Conservation (phyloP, 108 stramenopile species). For the Pseudonitzschia multiseries region DNA sequence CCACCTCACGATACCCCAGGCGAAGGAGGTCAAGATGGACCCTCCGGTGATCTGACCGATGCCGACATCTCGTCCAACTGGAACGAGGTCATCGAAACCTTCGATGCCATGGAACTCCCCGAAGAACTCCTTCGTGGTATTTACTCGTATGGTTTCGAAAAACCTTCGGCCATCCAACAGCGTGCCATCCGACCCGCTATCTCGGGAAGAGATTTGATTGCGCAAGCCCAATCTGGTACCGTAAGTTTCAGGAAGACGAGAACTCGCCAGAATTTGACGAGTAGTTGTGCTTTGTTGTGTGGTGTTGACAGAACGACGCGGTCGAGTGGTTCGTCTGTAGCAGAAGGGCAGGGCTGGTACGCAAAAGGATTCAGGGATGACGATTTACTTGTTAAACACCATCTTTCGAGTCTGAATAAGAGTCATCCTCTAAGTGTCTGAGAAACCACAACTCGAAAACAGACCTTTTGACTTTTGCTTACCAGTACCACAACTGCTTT, state of each 20-base stretch:
- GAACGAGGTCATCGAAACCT: conserved; percentile 92
- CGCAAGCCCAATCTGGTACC: conserved; percentile 99
- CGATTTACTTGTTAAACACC: conserved; percentile 78
- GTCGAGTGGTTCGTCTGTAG: background rate
- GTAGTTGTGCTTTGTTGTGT: background rate
- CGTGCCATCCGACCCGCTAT: conserved; percentile 98
- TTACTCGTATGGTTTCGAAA: conserved; percentile 99
- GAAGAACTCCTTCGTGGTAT: conserved; percentile 97
- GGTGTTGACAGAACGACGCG: background rate
- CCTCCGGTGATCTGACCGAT: conserved; percentile 74
- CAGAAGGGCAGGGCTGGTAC: background rate
- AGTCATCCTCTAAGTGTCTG: conserved; percentile 91
- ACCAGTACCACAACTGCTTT: background rate
- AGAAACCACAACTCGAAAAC: conserved; percentile 83
- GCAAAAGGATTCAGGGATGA: conserved; percentile 60
- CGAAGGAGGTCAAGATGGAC: conserved; percentile 14
- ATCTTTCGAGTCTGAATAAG: conserved; percentile 98
- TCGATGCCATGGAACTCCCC: conserved; percentile 97
- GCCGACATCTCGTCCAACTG: conserved; percentile 91
- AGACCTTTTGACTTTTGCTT: conserved; percentile 52
- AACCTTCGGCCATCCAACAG: conserved; percentile 99
- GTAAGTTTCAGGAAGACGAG: no score
- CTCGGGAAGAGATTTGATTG: conserved; percentile 96
- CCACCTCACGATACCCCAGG: conserved; percentile 29
- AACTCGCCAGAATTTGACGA: no score